Evolutionary conservation across 371 early-diverging fungal species (phyloP).

Genomic region (Mortierella sp.): DNA sequence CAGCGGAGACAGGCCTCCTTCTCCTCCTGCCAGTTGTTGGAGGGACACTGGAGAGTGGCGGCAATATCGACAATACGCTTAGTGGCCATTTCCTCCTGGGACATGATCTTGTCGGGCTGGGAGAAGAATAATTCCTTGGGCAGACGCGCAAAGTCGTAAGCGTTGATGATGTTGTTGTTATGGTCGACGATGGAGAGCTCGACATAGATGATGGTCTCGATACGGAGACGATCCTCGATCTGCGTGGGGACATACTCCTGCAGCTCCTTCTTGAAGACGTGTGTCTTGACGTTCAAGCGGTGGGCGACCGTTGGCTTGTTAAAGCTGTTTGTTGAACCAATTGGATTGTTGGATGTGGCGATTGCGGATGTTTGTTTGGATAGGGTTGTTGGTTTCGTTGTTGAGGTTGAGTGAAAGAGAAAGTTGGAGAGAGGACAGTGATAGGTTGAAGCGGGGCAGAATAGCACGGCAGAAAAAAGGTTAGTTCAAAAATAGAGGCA

Average conservation of each 20-base stretch:
- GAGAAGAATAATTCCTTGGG: conserved; percentile 54
- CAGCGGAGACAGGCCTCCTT: conserved; percentile 55
- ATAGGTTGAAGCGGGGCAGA: not conserved
- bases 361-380: not conserved
- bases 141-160: conserved; percentile 49
- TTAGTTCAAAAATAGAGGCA: not conserved
- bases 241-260: conserved; percentile 57
- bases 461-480: not conserved
- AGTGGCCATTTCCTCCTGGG: conserved; percentile 44
- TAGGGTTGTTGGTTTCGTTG: not conserved
- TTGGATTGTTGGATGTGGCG: not conserved
- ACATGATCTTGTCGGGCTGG: conserved; percentile 52
- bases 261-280: conserved; percentile 57
- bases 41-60: conserved; percentile 50
- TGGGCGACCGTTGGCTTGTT: conserved; percentile 23
- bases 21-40: conserved; percentile 55
- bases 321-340: conserved; percentile 12
- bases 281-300: conserved; percentile 57
- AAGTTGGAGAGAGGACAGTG: not conserved
- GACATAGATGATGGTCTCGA: conserved; percentile 57
- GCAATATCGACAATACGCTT: conserved; percentile 48
- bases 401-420: not conserved
- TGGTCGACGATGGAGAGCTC: conserved; percentile 54
- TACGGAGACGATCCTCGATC: conserved; percentile 58
- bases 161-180: conserved; percentile 31